Evolutionary conservation across 2,329 filamentous ascomycete genomes (phyloP).

Genomic region (Hypoxylon sp.): DNA sequence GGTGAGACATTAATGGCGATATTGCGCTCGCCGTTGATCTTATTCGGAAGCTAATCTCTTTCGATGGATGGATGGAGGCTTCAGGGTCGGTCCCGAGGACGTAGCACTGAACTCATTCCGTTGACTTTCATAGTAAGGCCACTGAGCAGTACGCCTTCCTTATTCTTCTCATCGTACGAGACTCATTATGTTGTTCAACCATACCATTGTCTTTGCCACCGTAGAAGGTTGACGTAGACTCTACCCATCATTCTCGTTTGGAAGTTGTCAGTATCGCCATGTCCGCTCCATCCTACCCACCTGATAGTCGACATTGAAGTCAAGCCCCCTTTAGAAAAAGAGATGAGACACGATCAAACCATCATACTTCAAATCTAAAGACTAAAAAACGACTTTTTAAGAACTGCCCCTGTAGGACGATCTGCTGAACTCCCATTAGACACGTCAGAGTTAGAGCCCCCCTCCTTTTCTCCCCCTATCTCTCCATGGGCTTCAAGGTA

Average conservation of each 20-base stretch:
- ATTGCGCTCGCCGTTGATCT: background rate
- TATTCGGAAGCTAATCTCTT: constrained; percentile 3
- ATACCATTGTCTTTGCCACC: background rate
- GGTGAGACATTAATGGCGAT: constrained; percentile 18
- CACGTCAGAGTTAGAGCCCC: background rate
- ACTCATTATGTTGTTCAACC: background rate
- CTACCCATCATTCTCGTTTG: background rate
- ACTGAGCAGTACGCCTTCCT: no score
- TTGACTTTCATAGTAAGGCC: background rate
- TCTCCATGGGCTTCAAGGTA: background rate
- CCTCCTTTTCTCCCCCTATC: background rate
- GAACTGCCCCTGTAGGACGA: background rate
- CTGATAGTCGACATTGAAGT: background rate
- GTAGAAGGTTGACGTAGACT: background rate
- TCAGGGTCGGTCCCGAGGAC: background rate
- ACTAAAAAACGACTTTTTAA: background rate
- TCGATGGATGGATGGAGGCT: constrained; percentile 1
- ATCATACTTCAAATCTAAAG: no score
- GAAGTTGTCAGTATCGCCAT: background rate
- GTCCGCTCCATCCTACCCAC: background rate
- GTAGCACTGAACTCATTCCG: background rate
- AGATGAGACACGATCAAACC: background rate
- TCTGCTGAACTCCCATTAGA: background rate
- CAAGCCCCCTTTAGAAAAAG: background rate
- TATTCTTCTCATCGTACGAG: background rate